phyloP scores from a whole-genome alignment of 805 yeast genomes.

The Alloascoidea africana region DNA sequence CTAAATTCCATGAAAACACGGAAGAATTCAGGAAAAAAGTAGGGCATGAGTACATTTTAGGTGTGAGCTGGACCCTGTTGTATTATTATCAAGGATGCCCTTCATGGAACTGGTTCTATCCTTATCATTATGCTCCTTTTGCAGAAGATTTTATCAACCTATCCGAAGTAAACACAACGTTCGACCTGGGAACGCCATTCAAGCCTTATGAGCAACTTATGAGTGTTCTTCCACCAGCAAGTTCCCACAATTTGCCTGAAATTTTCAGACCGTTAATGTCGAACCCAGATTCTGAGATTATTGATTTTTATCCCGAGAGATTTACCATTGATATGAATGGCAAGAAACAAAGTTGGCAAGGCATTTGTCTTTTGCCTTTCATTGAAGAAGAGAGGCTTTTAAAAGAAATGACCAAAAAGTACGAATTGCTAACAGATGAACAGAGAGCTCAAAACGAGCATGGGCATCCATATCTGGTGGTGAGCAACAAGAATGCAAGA shows the following conservation, averaged over 20 bases:
- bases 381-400: constrained; percentile 73
- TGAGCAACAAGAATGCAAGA: constrained; percentile 47
- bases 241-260: constrained; percentile 73
- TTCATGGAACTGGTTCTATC: constrained; percentile 97
- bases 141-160: constrained; percentile 69
- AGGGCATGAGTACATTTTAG: constrained; percentile 70
- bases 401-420: constrained; percentile 48
- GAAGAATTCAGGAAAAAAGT: constrained; percentile 40
- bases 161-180: constrained; percentile 28
- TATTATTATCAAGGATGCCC: constrained; percentile 97
- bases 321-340: constrained; percentile 93
- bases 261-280: constrained; percentile 75
- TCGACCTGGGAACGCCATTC: constrained; percentile 64
- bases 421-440: constrained; percentile 44
- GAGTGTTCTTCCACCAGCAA: constrained; percentile 92
- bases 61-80: constrained; percentile 89
- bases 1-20: constrained; percentile 53
- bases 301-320: constrained; percentile 82
- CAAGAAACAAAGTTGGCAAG: constrained; percentile 90
- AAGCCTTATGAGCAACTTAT: constrained; percentile 85
- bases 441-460: constrained; percentile 58
- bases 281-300: constrained; percentile 62
- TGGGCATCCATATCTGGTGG: constrained; percentile 47
- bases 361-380: constrained; percentile 79
- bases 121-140: constrained; percentile 96